A percentile compares a stretch with the other conserved stretches of the same genome.
Conservation (phyloP, 768 basidiomycete species). For the Dentipellis fragilis region DNA sequence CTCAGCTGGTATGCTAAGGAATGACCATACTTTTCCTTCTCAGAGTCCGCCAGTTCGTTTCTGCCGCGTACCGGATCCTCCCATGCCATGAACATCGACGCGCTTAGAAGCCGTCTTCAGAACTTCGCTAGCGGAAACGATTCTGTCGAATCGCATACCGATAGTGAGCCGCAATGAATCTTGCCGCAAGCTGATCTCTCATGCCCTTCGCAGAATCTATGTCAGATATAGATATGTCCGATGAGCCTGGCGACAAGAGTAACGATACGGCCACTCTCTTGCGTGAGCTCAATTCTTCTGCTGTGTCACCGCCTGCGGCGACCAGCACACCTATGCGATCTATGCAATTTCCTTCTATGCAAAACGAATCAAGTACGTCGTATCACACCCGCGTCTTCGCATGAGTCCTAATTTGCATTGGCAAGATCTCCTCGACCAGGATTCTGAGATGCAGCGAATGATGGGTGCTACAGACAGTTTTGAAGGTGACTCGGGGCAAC, state of each 20-base stretch:
- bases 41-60: neutral
- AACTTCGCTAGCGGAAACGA: neutral
- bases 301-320: neutral
- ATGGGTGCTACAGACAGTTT: slow-evolving; percentile 13
- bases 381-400: too few relatives aligned
- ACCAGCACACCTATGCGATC: slow-evolving; percentile 8
- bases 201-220: slow-evolving; percentile 4
- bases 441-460: slow-evolving; percentile 14
- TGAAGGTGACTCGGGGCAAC: slow-evolving; percentile 6
- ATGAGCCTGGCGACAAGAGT: slow-evolving; percentile 3
- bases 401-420: neutral
- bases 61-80: slow-evolving; percentile 1
- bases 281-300: slow-evolving; percentile 2
- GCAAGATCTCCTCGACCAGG: slow-evolving; percentile 15
- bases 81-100: slow-evolving; percentile 9
- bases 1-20: too few relatives aligned
- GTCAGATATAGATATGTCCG: slow-evolving; percentile 1
- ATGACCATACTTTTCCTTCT: neutral
- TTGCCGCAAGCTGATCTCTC: neutral
- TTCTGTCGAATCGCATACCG: neutral
- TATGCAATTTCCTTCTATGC: slow-evolving; percentile 10
- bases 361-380: slow-evolving; percentile 10
- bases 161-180: neutral
- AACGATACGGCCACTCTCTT: slow-evolving; percentile 7
- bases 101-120: slow-evolving; percentile 6